A percentile compares a stretch with the other conserved stretches of the same genome.
These are phyloP conservation scores for Botrytis fragariae DNA, from an alignment of 2,329 filamentous ascomycete genomes.

Conservation along the genomic window DNA sequence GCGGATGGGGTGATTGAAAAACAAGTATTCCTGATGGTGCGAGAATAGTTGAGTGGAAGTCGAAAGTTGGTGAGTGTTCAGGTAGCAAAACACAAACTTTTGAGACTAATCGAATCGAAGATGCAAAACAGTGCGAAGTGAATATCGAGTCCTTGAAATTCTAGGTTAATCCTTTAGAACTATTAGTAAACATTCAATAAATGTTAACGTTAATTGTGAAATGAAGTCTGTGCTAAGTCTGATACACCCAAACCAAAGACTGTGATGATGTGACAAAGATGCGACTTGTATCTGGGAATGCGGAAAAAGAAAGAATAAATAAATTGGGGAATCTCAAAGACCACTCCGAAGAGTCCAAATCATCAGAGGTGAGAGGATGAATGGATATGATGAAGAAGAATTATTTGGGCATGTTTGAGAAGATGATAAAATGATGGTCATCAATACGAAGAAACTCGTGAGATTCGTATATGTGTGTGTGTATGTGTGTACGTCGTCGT, in stretches of 20 bases:
- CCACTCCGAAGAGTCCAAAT: no score
- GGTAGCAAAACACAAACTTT: conserved; percentile 31
- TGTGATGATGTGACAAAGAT: conserved; percentile 9
- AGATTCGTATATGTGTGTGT: not conserved
- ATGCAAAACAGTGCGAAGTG: conserved; percentile 30
- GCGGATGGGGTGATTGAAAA: conserved; percentile 10
- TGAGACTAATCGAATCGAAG: conserved; percentile 28
- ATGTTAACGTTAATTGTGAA: conserved; percentile 7
- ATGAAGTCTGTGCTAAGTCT: conserved; percentile 25
- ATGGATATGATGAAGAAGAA: not conserved
- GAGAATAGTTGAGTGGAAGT: conserved; percentile 21
- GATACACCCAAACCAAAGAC: conserved; percentile 23
- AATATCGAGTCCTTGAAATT: conserved; percentile 24
- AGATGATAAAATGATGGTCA: not conserved
- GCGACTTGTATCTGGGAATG: conserved; percentile 13
- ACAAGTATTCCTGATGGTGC: conserved; percentile 1
- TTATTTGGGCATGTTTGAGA: not conserved
- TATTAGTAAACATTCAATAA: conserved; percentile 24
- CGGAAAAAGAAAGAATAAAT: not conserved
- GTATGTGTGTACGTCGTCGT: not conserved
- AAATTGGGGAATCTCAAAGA: not conserved
- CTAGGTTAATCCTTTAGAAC: conserved; percentile 23
- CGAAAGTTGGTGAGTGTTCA: conserved; percentile 24
- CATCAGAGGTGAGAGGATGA: not conserved
- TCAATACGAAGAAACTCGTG: not conserved